Base-by-base conservation (phyloP, 148 eudicot genomes). In the Chenopodium formosanum region DNA sequence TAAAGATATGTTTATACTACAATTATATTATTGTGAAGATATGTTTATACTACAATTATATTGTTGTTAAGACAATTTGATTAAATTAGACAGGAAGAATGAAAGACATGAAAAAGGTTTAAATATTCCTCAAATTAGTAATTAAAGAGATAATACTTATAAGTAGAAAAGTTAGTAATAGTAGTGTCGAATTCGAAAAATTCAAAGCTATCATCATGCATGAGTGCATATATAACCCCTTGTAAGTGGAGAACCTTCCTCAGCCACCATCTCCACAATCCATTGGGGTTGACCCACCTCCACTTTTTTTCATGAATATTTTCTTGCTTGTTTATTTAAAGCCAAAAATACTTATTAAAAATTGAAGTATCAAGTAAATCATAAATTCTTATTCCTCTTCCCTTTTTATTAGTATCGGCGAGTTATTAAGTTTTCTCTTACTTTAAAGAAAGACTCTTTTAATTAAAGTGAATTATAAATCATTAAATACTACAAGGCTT, bases 201-300 rank as follows among this genome's bases (percentile, higher is more conserved):
- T 47, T 88, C 87, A 83, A 85, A 83, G 80, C 52, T 37, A 78
- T 76, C 78, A 86, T 86, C 78, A 78, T 78, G 50, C 44, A 40
- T 13, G 73, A 23, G 13, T 34, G 10, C 48, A 77, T 86, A 76
- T 63, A 84, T 80, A 74, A 82, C 32, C 48, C 52, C 6, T 80
- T 46, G 85, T 81, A 74, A 89, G 93, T 90, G 93, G 91, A 89
- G 87, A 90, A 83, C 79, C 85, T 86, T 86, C 82, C 65, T 75
- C 84, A 86, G 83, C 88, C 91, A 89, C 90, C 87, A 83, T 84
- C 82, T 78, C 86, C 88, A 86, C 83, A 82, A 82, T 77, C 44
- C 47, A 82, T 62, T 77, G 77, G 31, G 69, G 20, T 82, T 82
- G 23, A 77, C 75, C 76, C 67, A 32, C 73, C 62, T 62, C 31